Evolutionary conservation across 2,329 filamentous ascomycete genomes (phyloP).

Genomic region (Verticillium dahliae): DNA sequence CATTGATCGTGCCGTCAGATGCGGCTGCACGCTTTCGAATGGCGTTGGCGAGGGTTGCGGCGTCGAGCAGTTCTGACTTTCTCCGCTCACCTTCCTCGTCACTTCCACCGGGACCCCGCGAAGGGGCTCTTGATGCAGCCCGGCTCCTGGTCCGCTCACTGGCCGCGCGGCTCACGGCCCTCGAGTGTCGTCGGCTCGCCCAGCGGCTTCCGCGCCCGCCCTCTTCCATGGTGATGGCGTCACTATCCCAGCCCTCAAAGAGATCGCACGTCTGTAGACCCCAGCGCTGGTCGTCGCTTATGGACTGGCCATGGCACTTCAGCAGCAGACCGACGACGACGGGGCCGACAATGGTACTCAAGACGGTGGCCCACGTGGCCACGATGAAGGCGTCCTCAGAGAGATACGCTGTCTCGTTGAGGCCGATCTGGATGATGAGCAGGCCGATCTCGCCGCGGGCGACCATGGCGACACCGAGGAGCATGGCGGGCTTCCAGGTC

Average conservation of each 20-base stretch:
- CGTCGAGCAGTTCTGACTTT: neutral
- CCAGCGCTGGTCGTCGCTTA: constrained; percentile 10
- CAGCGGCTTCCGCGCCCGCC: neutral
- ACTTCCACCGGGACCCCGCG: neutral
- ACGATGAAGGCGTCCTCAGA: constrained; percentile 47
- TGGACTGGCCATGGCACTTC: constrained; percentile 1
- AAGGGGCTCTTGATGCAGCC: neutral
- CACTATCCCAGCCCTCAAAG: neutral
- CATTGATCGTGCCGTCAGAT: neutral
- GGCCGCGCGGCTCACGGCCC: neutral
- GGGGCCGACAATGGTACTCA: constrained; percentile 50
- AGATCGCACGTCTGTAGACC: constrained; percentile 6
- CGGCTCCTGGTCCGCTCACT: neutral
- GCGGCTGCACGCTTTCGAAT: neutral
- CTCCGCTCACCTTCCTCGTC: neutral
- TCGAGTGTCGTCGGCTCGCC: neutral
- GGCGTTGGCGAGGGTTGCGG: neutral
- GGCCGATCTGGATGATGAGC: constrained; percentile 33
- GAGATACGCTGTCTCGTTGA: constrained; percentile 33
- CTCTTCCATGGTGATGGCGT: constrained; percentile 1
- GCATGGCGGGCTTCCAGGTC: constrained; percentile 41
- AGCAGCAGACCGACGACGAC: constrained; percentile 43
- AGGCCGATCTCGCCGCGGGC: constrained; percentile 56
- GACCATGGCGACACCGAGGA: constrained; percentile 53
- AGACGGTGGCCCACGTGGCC: constrained; percentile 48